Evolutionary conservation across 1,139 yeast genomes (phyloP), one percentile per base, ranked within the genome.

Genomic region (Candida smagusa): DNA sequence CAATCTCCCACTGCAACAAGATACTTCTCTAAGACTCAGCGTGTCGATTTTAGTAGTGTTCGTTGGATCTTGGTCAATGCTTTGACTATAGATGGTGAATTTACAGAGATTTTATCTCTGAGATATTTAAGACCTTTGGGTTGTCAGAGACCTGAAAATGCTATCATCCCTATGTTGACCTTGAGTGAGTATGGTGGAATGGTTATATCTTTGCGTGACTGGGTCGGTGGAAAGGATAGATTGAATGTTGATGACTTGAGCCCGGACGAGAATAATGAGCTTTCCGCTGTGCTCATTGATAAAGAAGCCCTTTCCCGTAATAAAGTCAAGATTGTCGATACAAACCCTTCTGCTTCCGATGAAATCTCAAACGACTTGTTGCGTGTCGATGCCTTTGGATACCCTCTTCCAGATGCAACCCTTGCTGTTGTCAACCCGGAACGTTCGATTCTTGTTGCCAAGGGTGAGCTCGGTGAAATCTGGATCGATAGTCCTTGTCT

Each of bases 131-230:
- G 84, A 45, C 97, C 97, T 2, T 63, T 92, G 41, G 98, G 98
- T 0, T 89, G 95, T 54, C 76, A 70, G 39, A 78, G 77, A 37
- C 84, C 95, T 0, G 76, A 84, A 30, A 79, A 81, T 41, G 87
- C 90, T 2, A 82, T 90, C 22, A 84, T 96, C 1, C 99, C 99
- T 0, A 77, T 94, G 73, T 68, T 94, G 33, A 86, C 97, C 0
- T 65, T 92, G 37, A 80, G 88, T 47, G 98, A 92, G 53, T 95
- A 89, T 54, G 98, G 98, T 25, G 99, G 99, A 2, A 87, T 92
- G 81, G 92, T 90, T 4, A 81, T 92, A 12, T 81, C 97, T 0
- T 75, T 89, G 73, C 72, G 95, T 47, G 99, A 92, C 57, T 90
- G 96, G 92, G 65, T 89, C 9, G 89, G 85, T 6, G 76, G 78